Base-by-base conservation (phyloP, 208 protist genomes). In the Crithidia bombi region DNA sequence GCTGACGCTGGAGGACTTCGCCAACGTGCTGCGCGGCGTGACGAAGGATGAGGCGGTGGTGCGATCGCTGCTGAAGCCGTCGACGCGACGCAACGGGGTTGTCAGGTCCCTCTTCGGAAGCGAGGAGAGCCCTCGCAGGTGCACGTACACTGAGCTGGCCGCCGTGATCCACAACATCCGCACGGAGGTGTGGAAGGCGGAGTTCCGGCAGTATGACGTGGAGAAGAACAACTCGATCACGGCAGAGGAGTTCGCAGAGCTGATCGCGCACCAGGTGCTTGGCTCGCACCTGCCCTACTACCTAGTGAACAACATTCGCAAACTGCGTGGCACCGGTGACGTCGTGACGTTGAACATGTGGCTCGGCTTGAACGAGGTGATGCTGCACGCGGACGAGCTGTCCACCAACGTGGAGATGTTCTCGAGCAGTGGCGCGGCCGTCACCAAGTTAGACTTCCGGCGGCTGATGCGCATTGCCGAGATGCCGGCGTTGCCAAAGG, bases 281-380 rank as follows among this genome's bases (percentile, higher is more conserved):
- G 92, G 90, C 41, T 85, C 79, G n/a, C 87, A 97, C 65, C 62
- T 92, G 58, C 90, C 92, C 15, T 91, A 83, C 69, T 91, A 92
- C 75, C 79, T 95, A 38, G 82, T 88, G 19, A 78, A 81, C 21
- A 95, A 94, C 70, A 91, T 97, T 51, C 85, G 85, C 25, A 83
- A 85, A 61, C 65, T 94, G 74, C 78, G 67, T 33, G 82, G 82
- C 43, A 67, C 51, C 15, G 71, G 41, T 21, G 61, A 67, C 21
- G 54, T 58, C 12, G 80, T 96, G 30, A 82, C 83, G 30, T 70
- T 93, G 28, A 73, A 86, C 26, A 73, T 82, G 63, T 97, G 92
- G 92, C 70, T 94, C 7, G 61, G 72, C n/a, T 87, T 97, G 63
- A 79, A 95, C 59, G 77, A 84, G 38, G 46, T 94, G 5, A 86